These are phyloP conservation scores for Breviolum minutum DNA, from an alignment of 73 alveolate genomes.

Conservation along the genomic window DNA sequence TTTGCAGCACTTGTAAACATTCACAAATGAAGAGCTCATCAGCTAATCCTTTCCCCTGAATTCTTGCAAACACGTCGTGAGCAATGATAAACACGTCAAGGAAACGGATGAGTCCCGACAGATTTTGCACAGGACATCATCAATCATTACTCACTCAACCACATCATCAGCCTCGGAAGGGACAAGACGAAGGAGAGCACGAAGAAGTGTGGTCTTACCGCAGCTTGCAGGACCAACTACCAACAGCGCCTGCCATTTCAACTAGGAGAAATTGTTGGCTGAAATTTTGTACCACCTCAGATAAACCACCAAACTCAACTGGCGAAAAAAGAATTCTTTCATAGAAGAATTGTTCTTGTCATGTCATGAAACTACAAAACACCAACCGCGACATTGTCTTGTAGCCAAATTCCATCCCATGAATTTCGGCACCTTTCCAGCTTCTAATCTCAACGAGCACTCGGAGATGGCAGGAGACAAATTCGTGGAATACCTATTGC, in stretches of 20 bases:
- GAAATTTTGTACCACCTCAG: no score
- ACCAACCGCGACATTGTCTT: no score
- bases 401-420: not conserved
- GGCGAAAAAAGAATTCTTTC: no score
- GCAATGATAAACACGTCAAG: no score
- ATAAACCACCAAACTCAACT: no score
- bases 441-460: slow-evolving; percentile 32
- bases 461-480: slow-evolving; percentile 40
- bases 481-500: slow-evolving; percentile 25
- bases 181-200: slow-evolving; percentile 2
- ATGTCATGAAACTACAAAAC: no score
- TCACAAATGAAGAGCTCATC: no score
- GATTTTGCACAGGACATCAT: not conserved
- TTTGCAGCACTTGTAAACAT: no score
- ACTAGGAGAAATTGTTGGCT: not conserved
- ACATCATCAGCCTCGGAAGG: not conserved
- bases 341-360: no score
- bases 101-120: no score
- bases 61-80: no score
- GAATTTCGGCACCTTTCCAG: not conserved
- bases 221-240: slow-evolving; percentile 24
- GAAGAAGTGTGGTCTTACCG: slow-evolving; percentile 55
- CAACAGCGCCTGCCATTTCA: slow-evolving; percentile 21
- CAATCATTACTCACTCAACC: not conserved
- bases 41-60: no score